These are phyloP conservation scores for Phylloporus arenicola DNA, from an alignment of 768 basidiomycete species.

Conservation along the genomic window DNA sequence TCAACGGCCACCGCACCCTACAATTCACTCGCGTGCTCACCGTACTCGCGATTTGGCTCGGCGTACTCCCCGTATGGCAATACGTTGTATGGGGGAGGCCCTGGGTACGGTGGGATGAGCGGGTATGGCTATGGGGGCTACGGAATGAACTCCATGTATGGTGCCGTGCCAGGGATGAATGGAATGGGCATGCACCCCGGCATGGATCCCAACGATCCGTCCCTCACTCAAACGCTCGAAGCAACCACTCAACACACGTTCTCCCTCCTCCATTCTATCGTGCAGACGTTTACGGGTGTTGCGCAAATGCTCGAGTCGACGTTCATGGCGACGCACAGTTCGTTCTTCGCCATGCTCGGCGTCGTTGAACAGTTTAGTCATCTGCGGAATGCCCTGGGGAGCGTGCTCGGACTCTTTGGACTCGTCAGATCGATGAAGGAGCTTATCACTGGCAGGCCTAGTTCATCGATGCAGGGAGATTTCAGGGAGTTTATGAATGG, in stretches of 20 bases:
- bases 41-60: conserved; percentile 15
- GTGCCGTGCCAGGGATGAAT: conserved; percentile 35
- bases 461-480: conserved; percentile 50
- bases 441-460: conserved; percentile 43
- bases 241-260: conserved; percentile 89
- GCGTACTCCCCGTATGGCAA: conserved; percentile 33
- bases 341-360: conserved; percentile 94
- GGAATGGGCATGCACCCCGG: conserved; percentile 36
- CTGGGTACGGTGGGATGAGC: conserved; percentile 41
- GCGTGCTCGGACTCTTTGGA: conserved; percentile 89
- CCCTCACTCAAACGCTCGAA: conserved; percentile 85
- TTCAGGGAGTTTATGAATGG: conserved; percentile 76
- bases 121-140: conserved; percentile 41
- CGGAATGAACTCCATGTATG: conserved; percentile 48
- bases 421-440: conserved; percentile 82
- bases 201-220: conserved; percentile 49
- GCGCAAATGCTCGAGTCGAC: conserved; percentile 97
- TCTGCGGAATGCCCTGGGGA: conserved; percentile 86
- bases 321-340: conserved; percentile 95
- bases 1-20: conserved; percentile 1
- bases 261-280: conserved; percentile 87
- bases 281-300: conserved; percentile 90
- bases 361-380: conserved; percentile 94
- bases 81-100: conserved; percentile 28
- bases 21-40: background rate